Conservation (phyloP, 2,329 filamentous ascomycete genomes). For the Myrmaecium sp. region DNA sequence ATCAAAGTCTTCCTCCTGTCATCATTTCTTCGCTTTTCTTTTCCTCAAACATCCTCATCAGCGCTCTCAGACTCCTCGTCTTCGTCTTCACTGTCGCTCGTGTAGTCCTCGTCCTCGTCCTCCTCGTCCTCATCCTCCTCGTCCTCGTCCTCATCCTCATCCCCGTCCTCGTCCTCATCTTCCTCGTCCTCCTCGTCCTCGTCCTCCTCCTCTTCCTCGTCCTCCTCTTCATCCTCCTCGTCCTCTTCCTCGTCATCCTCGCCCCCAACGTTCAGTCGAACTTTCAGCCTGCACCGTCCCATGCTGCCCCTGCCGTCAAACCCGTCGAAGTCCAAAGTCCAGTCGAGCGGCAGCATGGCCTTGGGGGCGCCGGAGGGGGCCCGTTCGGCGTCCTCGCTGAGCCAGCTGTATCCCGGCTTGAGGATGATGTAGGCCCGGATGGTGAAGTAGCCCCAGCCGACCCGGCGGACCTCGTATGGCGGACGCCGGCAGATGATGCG, state of each 20-base stretch:
- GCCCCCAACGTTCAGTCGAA: slow-evolving; percentile 16
- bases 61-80: too few species aligned
- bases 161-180: too few species aligned
- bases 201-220: slow-evolving; percentile 3
- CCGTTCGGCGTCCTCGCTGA: slow-evolving; percentile 20
- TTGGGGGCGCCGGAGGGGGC: slow-evolving; percentile 15
- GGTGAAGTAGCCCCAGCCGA: slow-evolving; percentile 27
- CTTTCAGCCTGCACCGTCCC: slow-evolving; percentile 23
- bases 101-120: too few species aligned
- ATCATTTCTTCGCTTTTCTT: too few species aligned
- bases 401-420: slow-evolving; percentile 27
- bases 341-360: slow-evolving; percentile 21
- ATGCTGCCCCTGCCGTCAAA: slow-evolving; percentile 25
- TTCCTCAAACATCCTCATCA: too few species aligned
- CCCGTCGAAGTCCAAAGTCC: slow-evolving; percentile 24
- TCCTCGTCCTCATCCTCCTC: too few species aligned
- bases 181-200: slow-evolving; percentile 3
- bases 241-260: slow-evolving; percentile 11
- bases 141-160: too few species aligned
- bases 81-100: too few species aligned
- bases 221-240: slow-evolving; percentile 2
- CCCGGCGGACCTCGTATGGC: slow-evolving; percentile 24
- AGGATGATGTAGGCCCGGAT: slow-evolving; percentile 24
- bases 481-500: slow-evolving; percentile 16
- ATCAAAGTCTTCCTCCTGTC: too few species aligned